These are phyloP conservation scores for Cucurbita ficifolia DNA, from an alignment of 306 rosid genomes.

Conservation along the genomic window DNA sequence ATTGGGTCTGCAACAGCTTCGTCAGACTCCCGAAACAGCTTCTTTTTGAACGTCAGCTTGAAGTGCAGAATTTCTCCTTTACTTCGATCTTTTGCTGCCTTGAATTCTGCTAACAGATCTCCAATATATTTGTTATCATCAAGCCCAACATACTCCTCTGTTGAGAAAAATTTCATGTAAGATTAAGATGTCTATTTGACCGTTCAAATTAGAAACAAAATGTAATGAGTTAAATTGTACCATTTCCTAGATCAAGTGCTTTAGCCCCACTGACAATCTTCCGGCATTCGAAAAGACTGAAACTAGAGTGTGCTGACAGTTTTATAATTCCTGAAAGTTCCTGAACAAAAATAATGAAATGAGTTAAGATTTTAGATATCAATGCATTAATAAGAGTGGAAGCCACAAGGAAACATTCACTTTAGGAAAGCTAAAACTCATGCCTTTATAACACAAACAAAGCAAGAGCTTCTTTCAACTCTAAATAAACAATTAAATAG, in stretches of 20 bases:
- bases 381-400: neutral
- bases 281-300: slow-evolving; percentile 74
- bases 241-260: slow-evolving; percentile 69
- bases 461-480: neutral
- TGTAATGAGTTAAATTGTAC: slow-evolving; percentile 19
- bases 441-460: neutral
- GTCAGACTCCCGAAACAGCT: slow-evolving; percentile 84
- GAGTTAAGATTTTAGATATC: neutral
- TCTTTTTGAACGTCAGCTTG: slow-evolving; percentile 71
- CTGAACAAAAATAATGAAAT: slow-evolving; percentile 28
- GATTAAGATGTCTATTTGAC: slow-evolving; percentile 3
- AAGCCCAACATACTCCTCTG: slow-evolving; percentile 80
- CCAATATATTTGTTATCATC: slow-evolving; percentile 89
- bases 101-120: slow-evolving; percentile 73
- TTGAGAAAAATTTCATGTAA: slow-evolving; percentile 21
- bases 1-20: slow-evolving; percentile 84
- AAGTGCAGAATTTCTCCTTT: slow-evolving; percentile 91
- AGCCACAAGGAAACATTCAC: neutral
- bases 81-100: slow-evolving; percentile 75
- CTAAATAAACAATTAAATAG: neutral
- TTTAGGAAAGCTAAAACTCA: neutral
- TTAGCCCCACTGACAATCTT: slow-evolving; percentile 64
- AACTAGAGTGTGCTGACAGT: slow-evolving; percentile 61
- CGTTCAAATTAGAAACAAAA: slow-evolving; percentile 5
- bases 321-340: slow-evolving; percentile 85